Conservation (phyloP, 306 rosid genomes). For the Ormosia emarginata region DNA sequence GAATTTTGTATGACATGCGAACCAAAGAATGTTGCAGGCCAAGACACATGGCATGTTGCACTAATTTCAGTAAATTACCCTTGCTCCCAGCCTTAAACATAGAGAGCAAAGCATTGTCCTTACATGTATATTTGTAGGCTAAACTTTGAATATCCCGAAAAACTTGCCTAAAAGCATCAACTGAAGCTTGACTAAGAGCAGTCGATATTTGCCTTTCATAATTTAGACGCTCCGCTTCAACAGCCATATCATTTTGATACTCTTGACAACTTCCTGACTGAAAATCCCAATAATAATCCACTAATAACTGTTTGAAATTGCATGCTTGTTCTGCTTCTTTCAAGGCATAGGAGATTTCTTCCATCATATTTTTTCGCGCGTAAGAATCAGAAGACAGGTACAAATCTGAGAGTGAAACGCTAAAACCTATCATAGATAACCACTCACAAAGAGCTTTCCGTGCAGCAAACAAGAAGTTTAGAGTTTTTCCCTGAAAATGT, state of each 20-base stretch:
- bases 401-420: conserved; percentile 81
- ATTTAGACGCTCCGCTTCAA: conserved; percentile 46
- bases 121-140: conserved; percentile 55
- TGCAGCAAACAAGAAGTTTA: conserved; percentile 60
- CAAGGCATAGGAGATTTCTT: conserved; percentile 65
- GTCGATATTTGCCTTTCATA: conserved; percentile 72
- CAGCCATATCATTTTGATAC: conserved; percentile 24
- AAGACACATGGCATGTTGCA: conserved; percentile 90
- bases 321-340: conserved; percentile 75
- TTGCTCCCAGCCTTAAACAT: conserved; percentile 98
- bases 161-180: conserved; percentile 77
- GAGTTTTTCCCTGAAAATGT: conserved; percentile 40
- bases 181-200: conserved; percentile 69
- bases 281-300: conserved; percentile 38
- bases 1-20: conserved; percentile 67
- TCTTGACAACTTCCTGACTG: conserved; percentile 47
- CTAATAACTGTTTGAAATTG: conserved; percentile 62
- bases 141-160: conserved; percentile 74
- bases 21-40: conserved; percentile 90
- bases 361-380: conserved; percentile 69
- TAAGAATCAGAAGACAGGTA: conserved; percentile 58
- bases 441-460: conserved; percentile 84
- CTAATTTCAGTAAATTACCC: conserved; percentile 81
- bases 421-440: conserved; percentile 82
- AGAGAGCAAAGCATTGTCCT: conserved; percentile 59